These are phyloP conservation scores for Syzygium aromaticum DNA, from an alignment of 345 rosid genomes.

Conservation along the genomic window DNA sequence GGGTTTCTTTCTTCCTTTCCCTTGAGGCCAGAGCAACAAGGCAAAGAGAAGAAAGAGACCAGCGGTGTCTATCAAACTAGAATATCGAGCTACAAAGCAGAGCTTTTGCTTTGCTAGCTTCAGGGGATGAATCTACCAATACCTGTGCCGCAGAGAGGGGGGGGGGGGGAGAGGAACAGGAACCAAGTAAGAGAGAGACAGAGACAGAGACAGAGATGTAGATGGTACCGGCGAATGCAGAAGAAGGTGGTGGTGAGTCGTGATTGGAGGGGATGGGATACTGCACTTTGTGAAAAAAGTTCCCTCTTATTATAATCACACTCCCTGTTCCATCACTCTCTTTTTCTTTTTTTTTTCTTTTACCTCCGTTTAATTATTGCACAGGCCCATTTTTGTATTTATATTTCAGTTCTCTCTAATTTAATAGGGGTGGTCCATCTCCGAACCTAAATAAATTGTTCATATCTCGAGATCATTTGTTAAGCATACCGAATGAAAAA, in stretches of 20 bases:
- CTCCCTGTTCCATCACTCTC: background rate
- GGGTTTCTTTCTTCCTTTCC: background rate
- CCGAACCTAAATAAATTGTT: background rate
- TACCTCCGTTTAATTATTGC: background rate
- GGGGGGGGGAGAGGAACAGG: background rate
- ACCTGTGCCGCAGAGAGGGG: background rate
- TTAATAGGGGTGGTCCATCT: background rate
- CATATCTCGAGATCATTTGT: background rate
- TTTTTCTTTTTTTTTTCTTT: background rate
- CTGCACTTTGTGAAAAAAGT: constrained; percentile 26
- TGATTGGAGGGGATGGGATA: constrained; percentile 42
- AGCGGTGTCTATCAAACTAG: background rate
- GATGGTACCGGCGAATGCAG: background rate
- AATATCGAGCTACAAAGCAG: background rate
- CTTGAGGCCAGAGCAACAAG: background rate
- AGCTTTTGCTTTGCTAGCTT: background rate
- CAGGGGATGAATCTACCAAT: constrained; percentile 16
- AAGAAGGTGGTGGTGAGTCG: constrained; percentile 22
- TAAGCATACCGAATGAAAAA: rapidly evolving
- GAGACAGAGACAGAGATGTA: background rate
- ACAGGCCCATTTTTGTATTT: background rate
- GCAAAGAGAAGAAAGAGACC: background rate
- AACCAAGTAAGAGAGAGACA: background rate
- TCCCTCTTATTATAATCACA: constrained; percentile 13
- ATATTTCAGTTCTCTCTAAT: background rate